Evolutionary conservation across 1,284 basidiomycete genomes (phyloP).

Genomic region (Ceraceosorus bombacis): DNA sequence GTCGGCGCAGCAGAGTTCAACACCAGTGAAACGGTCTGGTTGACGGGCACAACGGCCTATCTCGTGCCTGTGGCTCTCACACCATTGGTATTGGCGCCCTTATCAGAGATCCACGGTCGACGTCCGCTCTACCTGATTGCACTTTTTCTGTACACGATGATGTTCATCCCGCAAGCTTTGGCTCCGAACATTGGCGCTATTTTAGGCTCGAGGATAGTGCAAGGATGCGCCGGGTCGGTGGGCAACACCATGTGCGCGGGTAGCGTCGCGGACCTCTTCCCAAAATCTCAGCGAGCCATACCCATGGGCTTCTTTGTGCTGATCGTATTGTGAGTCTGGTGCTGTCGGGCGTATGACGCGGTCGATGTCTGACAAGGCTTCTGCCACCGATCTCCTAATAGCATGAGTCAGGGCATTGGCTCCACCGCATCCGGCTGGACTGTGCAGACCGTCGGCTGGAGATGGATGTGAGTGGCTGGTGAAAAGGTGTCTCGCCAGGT

Average conservation of each 20-base stretch:
- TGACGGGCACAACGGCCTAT: conserved; percentile 13
- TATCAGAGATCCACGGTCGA: conserved; percentile 31
- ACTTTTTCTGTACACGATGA: conserved; percentile 2
- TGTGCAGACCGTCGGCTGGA: neutral
- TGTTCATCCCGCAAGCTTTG: conserved; percentile 10
- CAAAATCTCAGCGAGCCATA: neutral
- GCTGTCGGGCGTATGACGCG: too few relatives aligned
- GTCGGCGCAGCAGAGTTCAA: neutral
- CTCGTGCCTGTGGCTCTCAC: conserved; percentile 29
- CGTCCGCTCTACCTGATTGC: conserved; percentile 24
- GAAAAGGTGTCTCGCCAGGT: neutral
- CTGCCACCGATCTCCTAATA: neutral
- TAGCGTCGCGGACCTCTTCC: conserved; percentile 4
- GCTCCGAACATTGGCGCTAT: conserved; percentile 6
- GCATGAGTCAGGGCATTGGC: conserved; percentile 2
- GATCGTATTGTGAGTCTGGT: neutral
- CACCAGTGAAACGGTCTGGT: neutral
- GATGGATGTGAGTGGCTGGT: conserved; percentile 1
- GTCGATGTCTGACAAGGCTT: neutral
- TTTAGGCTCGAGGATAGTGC: neutral
- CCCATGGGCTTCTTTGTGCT: conserved; percentile 1
- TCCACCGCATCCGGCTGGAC: conserved; percentile 2
- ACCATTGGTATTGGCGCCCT: conserved; percentile 30
- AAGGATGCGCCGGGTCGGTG: conserved; percentile 2
- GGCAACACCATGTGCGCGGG: conserved; percentile 5